Evolutionary conservation across 2,329 filamentous ascomycete species (phyloP).

Genomic region (Colletotrichum eremochloae): DNA sequence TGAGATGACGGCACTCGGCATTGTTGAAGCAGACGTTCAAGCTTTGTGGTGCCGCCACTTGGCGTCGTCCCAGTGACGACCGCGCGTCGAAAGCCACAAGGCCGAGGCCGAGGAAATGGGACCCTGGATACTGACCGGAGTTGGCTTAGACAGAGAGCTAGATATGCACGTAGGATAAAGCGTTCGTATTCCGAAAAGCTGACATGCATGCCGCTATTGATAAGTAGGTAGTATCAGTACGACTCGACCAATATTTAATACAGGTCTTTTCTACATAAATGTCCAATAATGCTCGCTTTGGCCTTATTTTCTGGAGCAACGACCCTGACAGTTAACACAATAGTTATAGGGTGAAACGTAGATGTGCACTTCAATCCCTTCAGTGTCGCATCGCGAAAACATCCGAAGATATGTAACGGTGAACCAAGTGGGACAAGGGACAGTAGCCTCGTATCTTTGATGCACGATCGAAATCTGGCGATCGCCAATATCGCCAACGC

Average conservation of each 20-base stretch:
- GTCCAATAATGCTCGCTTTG: not conserved
- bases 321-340: not conserved
- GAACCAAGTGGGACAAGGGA: not conserved
- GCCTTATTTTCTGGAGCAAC: not conserved
- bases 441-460: not conserved
- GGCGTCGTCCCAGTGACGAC: slow-evolving; percentile 21
- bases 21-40: not conserved
- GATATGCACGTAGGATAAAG: not conserved
- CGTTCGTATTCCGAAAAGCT: not conserved
- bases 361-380: not conserved
- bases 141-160: not conserved
- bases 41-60: not conserved
- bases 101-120: not conserved
- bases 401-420: too few species aligned
- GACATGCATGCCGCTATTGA: not conserved
- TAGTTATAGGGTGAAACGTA: not conserved
- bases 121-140: not conserved
- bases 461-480: not conserved
- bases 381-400: too few species aligned
- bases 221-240: not conserved
- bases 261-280: not conserved
- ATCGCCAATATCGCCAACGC: not conserved
- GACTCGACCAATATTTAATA: not conserved
- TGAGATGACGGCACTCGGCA: not conserved
- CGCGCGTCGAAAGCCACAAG: slow-evolving; percentile 18